phyloP scores from a whole-genome alignment of 108 stramenopile species.

The Pseudonitzschia pungens region DNA sequence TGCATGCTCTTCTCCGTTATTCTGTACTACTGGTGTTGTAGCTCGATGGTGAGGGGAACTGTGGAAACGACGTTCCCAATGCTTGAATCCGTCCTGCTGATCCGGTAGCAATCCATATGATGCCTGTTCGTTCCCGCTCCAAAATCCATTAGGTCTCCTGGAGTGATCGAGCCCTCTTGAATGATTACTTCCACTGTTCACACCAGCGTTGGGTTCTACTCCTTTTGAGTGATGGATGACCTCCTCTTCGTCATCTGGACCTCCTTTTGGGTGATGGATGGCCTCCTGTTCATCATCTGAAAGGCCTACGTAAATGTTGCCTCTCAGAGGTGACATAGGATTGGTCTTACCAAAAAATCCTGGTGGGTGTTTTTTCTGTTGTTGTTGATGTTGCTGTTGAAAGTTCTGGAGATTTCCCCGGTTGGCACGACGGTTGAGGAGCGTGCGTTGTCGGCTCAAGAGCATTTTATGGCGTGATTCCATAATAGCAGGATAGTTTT shows the following conservation, averaged over 20 bases:
- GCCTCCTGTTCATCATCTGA: no score
- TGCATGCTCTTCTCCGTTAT: no score
- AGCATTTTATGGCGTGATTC: slow-evolving; percentile 33
- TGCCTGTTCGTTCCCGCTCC: no score
- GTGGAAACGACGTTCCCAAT: no score
- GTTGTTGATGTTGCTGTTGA: neutral
- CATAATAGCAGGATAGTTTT: slow-evolving; percentile 31
- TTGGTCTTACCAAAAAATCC: slow-evolving; percentile 26
- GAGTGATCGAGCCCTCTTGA: neutral
- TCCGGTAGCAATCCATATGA: neutral
- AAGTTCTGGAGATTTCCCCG: neutral
- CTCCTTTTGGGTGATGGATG: no score
- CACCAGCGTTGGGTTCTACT: no score
- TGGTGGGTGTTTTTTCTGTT: no score
- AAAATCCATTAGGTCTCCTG: neutral
- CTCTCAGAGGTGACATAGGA: neutral
- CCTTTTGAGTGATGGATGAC: no score
- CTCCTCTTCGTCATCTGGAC: no score
- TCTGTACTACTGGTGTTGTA: no score
- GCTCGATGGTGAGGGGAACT: no score
- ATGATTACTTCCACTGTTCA: neutral
- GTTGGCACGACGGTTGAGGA: slow-evolving; percentile 13
- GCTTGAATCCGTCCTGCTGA: no score
- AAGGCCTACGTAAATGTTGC: neutral
- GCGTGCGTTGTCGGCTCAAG: slow-evolving; percentile 27